phyloP scores from a whole-genome alignment of 176 grass and related monocot species.

The Melocanna baccifera region DNA sequence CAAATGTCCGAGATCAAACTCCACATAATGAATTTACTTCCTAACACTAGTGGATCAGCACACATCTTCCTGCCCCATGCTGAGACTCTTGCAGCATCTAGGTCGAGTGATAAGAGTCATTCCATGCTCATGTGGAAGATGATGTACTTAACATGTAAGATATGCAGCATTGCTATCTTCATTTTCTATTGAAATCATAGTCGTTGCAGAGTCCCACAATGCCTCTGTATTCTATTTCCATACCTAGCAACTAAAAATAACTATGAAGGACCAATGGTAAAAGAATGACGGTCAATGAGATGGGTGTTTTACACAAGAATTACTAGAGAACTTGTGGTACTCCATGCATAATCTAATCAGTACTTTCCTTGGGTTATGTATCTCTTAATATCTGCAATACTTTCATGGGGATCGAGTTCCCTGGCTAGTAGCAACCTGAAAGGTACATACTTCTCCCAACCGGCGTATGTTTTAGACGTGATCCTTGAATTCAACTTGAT shows the following conservation, averaged over 20 bases:
- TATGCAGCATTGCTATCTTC: not conserved
- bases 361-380: not conserved
- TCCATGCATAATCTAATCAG: not conserved
- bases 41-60: not conserved
- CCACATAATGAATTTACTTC: not conserved
- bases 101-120: not conserved
- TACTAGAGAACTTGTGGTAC: not conserved
- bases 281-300: not conserved
- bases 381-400: not conserved
- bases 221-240: not conserved
- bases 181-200: not conserved
- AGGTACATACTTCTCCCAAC: not conserved
- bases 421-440: not conserved
- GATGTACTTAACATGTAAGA: not conserved
- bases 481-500: not conserved
- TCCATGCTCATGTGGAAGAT: not conserved
- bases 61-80: not conserved
- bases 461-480: not conserved
- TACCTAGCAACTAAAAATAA: not conserved
- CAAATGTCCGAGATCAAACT: not conserved
- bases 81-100: not conserved
- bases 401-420: not conserved
- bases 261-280: not conserved
- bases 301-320: not conserved
- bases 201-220: not conserved